Conservation (phyloP, 2,329 filamentous ascomycete species). For the Penicillium nordicum region DNA sequence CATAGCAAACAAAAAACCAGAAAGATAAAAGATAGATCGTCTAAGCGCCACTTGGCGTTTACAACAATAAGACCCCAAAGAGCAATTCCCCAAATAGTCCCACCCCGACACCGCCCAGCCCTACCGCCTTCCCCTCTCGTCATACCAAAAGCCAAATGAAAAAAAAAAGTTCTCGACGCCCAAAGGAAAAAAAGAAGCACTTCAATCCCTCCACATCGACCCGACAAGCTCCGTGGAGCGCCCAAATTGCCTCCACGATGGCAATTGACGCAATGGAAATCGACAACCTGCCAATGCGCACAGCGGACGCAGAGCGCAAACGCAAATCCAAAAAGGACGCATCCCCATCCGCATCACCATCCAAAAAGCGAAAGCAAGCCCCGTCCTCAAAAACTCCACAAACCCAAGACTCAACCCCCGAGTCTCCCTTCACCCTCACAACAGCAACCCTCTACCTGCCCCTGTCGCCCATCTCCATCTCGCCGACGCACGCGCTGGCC, state of each 20-base stretch:
- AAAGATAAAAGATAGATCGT: not conserved
- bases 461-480: slow-evolving; percentile 55
- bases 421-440: slow-evolving; percentile 72
- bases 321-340: slow-evolving; percentile 47
- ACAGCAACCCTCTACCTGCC: slow-evolving; percentile 71
- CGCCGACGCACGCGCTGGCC: slow-evolving; percentile 52
- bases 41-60: not conserved
- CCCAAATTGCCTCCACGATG: slow-evolving; percentile 31
- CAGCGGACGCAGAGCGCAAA: slow-evolving; percentile 35
- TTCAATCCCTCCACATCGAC: slow-evolving; percentile 10
- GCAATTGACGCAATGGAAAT: slow-evolving; percentile 42
- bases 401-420: slow-evolving; percentile 31
- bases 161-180: slow-evolving; percentile 30
- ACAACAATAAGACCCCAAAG: slow-evolving; percentile 6
- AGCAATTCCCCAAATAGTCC: not conserved
- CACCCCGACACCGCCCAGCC: slow-evolving; percentile 22
- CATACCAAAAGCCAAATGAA: slow-evolving; percentile 23
- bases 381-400: slow-evolving; percentile 11
- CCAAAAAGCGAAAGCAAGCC: slow-evolving; percentile 45
- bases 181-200: slow-evolving; percentile 12
- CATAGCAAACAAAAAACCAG: slow-evolving; percentile 9
- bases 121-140: slow-evolving; percentile 27
- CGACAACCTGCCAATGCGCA: slow-evolving; percentile 25
- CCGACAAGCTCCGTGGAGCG: slow-evolving; percentile 18
- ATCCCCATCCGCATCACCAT: slow-evolving; percentile 27